Base-by-base conservation (phyloP, 139 green algal genomes). In the Chlamydomonas sp. region DNA sequence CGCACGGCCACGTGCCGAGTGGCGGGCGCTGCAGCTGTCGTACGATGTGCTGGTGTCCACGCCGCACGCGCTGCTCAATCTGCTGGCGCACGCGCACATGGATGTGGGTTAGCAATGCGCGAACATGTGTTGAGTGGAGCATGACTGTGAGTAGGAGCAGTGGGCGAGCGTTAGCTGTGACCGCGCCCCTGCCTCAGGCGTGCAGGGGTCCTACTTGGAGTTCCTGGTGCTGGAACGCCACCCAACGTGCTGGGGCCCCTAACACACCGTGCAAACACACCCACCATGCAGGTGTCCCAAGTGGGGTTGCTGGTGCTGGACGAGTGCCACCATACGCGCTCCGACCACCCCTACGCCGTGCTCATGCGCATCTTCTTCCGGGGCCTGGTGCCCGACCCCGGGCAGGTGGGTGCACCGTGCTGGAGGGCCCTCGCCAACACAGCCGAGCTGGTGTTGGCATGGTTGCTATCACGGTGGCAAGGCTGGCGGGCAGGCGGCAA, bases 241-340 rank as follows among this genome's bases (percentile, higher is more conserved):
- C 66, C 66, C 10, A 10, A 14, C 12, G 9, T 71, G 66, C 10
- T 71, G 10, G 12, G 10, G 66, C 66, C 10, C 77, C 3, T 82
- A 82, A 31, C 61, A 59, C 2, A 15, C 60, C 60, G 77, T 59
- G 60, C 12, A 49, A 4, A 2, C 7, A 6, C 49, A 6, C 78
- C 20, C 2, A 12, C 5, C 64, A 3, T 16, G 5, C 88, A 69
- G 91, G 91, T 85, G 60, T 16, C 16, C n/a, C 58, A 80, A 20
- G 10, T 93, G 0, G 64, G 89, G 2, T 59, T 93, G 31, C 79
- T 93, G 49, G 85, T 94, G 49, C 17, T 94, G 49, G 91, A 94
- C 79, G 91, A 94, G 83, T 90, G 79, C 79, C 91, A 94, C 74
- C 91, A 93, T 71, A 62, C 79, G 3, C 31, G 74, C 18, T 80